Base-by-base conservation (phyloP, 345 rosid genomes). In the Hirschfeldia incana region DNA sequence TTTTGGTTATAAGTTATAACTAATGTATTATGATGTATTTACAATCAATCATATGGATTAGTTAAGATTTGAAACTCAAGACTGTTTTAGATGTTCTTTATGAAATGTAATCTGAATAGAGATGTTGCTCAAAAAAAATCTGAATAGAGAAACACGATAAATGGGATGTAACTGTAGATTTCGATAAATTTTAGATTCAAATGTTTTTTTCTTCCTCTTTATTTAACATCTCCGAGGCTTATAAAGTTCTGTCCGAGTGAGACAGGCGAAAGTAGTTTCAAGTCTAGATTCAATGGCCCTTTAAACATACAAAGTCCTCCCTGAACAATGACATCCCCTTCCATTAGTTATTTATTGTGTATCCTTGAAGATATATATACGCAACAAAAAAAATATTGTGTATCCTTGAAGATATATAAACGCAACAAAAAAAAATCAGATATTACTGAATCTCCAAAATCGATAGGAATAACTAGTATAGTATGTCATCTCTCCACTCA, bases 251-350 rank as follows among this genome's bases (percentile, higher is more conserved):
- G 63, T 66, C 17, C 11, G 82, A 78, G 27, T 30, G 60, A 59
- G 78, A 78, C 74, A 67, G 10, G 69, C 6, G 57, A 60, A 44
- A 66, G 57, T 78, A 67, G 69, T 72, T 73, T 67, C n/a, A 78
- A 67, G 77, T 78, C 82, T 78, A 78, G 78, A 73, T 78, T 72
- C 73, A 78, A 66, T 78, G 77, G 68, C 74, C 58, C 74, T 73
- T 67, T 46, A 49, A 59, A 46, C 61, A 72, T 15, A 59, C 68
- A 67, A 78, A 78, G 82, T 73, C 82, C 73, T 73, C 82, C 64
- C 27, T 17, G 26, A 73, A 78, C 77, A 78, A 73, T 67, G 82
- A 73, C 82, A 59, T 9, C 71, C 71, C 68, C 69, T 72, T 66
- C 73, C 73, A 55, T 16, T 53, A 2, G 7, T 57, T 55, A 36